These are phyloP conservation scores for Stevia rebaudiana DNA, from an alignment of 140 eudicot genomes.

Conservation along the genomic window DNA sequence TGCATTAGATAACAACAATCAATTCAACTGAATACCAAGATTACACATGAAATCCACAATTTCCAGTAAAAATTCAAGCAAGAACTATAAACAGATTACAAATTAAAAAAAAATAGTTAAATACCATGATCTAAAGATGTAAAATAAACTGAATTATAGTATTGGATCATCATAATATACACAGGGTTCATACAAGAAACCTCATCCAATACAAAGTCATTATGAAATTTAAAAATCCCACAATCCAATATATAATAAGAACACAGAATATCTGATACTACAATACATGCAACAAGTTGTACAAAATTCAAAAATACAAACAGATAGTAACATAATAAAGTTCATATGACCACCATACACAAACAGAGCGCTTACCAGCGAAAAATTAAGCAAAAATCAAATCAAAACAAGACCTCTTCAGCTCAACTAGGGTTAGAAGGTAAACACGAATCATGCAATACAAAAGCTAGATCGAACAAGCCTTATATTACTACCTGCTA, in stretches of 20 bases:
- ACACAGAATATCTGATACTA: neutral
- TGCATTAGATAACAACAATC: conserved; percentile 25
- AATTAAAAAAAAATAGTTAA: neutral
- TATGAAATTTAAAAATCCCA: neutral
- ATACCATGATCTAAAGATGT: neutral
- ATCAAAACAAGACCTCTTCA: neutral
- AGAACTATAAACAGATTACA: neutral
- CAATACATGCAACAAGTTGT: conserved; percentile 5
- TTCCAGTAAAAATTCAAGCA: neutral
- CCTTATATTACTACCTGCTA: neutral
- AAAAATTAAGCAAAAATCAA: neutral
- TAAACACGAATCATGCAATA: neutral
- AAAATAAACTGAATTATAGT: neutral
- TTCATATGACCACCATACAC: neutral
- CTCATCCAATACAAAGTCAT: neutral
- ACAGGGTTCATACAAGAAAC: neutral
- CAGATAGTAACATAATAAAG: neutral
- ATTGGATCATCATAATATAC: neutral
- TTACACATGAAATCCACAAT: neutral
- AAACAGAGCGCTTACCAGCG: conserved; percentile 11
- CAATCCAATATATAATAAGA: neutral
- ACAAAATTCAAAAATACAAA: conserved; percentile 4
- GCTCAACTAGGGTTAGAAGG: conserved; percentile 1
- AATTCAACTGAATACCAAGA: neutral
- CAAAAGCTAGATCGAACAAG: neutral